A percentile compares a stretch with the other conserved stretches of the same genome.
Evolutionary conservation across 495 filamentous ascomycete genomes (phyloP).

Genomic region (Penicillium antarcticum): DNA sequence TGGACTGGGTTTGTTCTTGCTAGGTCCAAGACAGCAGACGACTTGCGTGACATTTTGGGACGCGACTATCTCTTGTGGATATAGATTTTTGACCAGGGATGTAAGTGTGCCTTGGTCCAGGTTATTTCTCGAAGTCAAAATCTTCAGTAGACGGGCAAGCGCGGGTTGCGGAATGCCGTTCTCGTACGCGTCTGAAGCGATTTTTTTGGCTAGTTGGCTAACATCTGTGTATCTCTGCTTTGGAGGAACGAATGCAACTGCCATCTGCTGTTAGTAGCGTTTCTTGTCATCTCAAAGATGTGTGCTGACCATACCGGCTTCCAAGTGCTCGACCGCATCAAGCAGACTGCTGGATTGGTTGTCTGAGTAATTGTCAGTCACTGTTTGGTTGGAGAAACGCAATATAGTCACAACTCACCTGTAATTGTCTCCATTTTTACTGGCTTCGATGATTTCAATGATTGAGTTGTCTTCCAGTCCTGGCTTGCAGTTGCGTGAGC

Average conservation of each 20-base stretch:
- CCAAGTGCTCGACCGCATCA: constrained; percentile 40
- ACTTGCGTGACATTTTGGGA: constrained; percentile 62
- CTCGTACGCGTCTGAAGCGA: constrained; percentile 56
- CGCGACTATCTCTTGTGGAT: constrained; percentile 62
- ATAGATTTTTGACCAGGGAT: constrained; percentile 68
- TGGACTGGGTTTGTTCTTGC: constrained; percentile 71
- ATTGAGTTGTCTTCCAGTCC: background rate
- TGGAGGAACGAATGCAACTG: constrained; percentile 39
- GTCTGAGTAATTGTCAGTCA: constrained; percentile 4
- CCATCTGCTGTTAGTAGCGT: constrained; percentile 6
- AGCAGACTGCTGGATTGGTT: constrained; percentile 24
- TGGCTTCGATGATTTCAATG: background rate
- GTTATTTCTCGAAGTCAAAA: constrained; percentile 61
- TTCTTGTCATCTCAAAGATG: background rate
- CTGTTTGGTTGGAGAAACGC: background rate
- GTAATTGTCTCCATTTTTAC: background rate
- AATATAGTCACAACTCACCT: background rate
- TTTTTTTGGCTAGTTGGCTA: constrained; percentile 34
- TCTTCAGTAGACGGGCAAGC: constrained; percentile 61
- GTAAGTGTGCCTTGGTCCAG: constrained; percentile 73
- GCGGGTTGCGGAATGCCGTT: constrained; percentile 59
- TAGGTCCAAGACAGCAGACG: constrained; percentile 73
- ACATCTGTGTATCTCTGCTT: constrained; percentile 46
- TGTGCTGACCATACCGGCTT: constrained; percentile 33
- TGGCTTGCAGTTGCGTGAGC: background rate